These are phyloP conservation scores for Kodamaea fukazawae DNA, from an alignment of 805 yeast genomes.

Conservation along the genomic window DNA sequence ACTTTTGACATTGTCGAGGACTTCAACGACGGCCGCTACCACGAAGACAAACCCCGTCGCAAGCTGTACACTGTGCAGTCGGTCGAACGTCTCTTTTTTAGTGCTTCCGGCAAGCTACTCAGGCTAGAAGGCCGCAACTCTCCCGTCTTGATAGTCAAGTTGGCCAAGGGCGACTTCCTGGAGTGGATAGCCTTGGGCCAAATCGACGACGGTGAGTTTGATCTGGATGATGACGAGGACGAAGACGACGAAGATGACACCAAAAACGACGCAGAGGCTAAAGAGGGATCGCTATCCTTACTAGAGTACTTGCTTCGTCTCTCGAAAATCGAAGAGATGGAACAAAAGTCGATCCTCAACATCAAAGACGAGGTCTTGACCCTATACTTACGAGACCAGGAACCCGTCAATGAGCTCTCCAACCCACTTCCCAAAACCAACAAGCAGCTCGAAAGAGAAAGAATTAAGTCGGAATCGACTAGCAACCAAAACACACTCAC, in stretches of 20 bases:
- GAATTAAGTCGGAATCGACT: constrained; percentile 12
- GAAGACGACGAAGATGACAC: constrained; percentile 14
- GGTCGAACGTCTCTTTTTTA: constrained; percentile 57
- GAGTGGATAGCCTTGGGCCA: constrained; percentile 24
- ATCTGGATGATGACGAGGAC: constrained; percentile 12
- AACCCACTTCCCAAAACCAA: constrained; percentile 19
- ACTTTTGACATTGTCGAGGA: constrained; percentile 50
- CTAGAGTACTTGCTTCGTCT: constrained; percentile 64
- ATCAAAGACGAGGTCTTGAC: constrained; percentile 67
- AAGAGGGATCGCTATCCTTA: constrained; percentile 46
- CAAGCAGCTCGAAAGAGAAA: constrained; percentile 13
- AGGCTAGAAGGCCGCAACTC: constrained; percentile 58
- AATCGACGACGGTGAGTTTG: constrained; percentile 15
- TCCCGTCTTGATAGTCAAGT: constrained; percentile 67
- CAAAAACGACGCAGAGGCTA: constrained; percentile 4
- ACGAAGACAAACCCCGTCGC: constrained; percentile 47
- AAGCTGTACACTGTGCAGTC: constrained; percentile 36
- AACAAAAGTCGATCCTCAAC: constrained; percentile 49
- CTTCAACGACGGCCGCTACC: constrained; percentile 71
- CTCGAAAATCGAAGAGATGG: constrained; percentile 57
- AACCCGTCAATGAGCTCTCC: constrained; percentile 10
- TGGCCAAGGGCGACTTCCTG: constrained; percentile 16
- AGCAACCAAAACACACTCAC: constrained; percentile 21
- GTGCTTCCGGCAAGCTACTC: constrained; percentile 65
- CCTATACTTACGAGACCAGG: constrained; percentile 40